These are phyloP conservation scores for Penicilliopsis zonata DNA, from an alignment of 495 filamentous ascomycete genomes.

Conservation along the genomic window DNA sequence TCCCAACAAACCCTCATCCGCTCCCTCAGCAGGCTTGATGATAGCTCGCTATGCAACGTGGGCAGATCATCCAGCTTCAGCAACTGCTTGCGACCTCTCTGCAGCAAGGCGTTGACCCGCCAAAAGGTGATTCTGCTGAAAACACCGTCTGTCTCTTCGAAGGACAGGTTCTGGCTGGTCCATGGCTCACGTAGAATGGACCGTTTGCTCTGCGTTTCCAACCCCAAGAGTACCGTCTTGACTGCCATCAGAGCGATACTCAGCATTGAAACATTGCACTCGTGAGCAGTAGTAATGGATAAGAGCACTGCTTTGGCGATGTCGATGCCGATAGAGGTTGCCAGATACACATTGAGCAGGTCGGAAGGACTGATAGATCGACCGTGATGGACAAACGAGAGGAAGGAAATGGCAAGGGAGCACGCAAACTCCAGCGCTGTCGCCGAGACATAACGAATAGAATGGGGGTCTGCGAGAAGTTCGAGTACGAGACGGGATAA, in stretches of 20 bases:
- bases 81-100: constrained; percentile 30
- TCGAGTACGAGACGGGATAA: too few relatives aligned
- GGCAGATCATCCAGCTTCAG: constrained; percentile 35
- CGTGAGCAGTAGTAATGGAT: too few relatives aligned
- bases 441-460: too few relatives aligned
- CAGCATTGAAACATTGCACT: too few relatives aligned
- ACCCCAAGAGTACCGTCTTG: constrained; percentile 36
- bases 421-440: too few relatives aligned
- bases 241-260: constrained; percentile 33
- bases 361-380: constrained; percentile 44
- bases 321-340: constrained; percentile 31
- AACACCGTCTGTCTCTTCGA: constrained; percentile 47
- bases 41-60: constrained; percentile 30
- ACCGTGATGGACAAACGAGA: constrained; percentile 47
- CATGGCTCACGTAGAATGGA: constrained; percentile 29
- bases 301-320: constrained; percentile 23
- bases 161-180: constrained; percentile 29
- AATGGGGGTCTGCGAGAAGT: too few relatives aligned
- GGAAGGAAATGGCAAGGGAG: too few relatives aligned
- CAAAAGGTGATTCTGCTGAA: constrained; percentile 40
- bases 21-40: constrained; percentile 25
- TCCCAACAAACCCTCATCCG: constrained; percentile 22
- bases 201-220: constrained; percentile 46
- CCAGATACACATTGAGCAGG: constrained; percentile 47
- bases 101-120: constrained; percentile 48